Percentiles rank a stretch among this genome's conserved stretches.
Conservation (phyloP, 306 rosid species). For the peach (Prunus persica) region DNA sequence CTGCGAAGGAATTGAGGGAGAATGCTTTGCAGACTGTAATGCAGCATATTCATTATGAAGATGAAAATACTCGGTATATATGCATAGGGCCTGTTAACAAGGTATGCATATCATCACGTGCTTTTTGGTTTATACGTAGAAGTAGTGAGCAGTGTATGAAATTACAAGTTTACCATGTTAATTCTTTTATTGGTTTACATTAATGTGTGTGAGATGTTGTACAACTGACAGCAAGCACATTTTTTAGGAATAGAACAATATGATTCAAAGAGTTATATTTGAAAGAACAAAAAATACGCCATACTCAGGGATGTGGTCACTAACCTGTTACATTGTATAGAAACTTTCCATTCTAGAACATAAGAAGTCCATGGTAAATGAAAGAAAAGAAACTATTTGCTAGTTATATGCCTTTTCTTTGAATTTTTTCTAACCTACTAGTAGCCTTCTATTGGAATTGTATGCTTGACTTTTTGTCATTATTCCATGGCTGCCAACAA, state of each 20-base stretch:
- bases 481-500: neutral
- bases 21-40: slow-evolving; percentile 50
- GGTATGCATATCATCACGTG: slow-evolving; percentile 33
- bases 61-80: slow-evolving; percentile 82
- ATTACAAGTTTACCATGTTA: neutral
- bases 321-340: too few species aligned
- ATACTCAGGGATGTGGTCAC: too few species aligned
- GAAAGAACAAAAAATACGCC: too few species aligned
- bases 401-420: neutral
- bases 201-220: neutral
- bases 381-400: neutral
- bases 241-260: too few species aligned
- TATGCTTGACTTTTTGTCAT: neutral
- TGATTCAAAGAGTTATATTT: too few species aligned
- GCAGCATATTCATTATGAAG: slow-evolving; percentile 83
- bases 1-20: slow-evolving; percentile 72
- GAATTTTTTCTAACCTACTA: neutral
- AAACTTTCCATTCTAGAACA: neutral
- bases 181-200: neutral
- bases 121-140: too few species aligned
- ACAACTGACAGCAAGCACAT: too few species aligned
- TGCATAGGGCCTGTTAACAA: slow-evolving; percentile 95
- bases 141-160: neutral
- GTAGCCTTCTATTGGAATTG: neutral
- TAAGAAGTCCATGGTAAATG: neutral